Evolutionary conservation across 2,329 filamentous ascomycete species (phyloP).

Genomic region (Teratosphaeria zuluensis): DNA sequence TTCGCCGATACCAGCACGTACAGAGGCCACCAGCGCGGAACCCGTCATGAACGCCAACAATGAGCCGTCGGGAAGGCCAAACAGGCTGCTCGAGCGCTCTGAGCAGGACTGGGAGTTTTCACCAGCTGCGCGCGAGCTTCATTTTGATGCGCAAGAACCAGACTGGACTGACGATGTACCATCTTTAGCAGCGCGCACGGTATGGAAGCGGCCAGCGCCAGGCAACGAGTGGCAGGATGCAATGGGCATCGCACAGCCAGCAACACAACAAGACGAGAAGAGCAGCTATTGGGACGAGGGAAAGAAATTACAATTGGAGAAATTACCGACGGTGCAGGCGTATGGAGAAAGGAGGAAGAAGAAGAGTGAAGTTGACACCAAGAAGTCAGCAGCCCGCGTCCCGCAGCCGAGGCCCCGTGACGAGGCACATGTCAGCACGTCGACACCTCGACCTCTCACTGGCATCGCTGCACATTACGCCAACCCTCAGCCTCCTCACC

Average conservation of each 20-base stretch:
- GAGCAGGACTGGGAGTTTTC: neutral
- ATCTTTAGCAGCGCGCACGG: neutral
- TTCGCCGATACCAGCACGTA: neutral
- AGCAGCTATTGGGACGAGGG: neutral
- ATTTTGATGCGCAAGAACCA: neutral
- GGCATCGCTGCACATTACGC: neutral
- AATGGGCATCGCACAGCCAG: neutral
- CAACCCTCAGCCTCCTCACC: neutral
- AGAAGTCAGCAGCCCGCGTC: neutral
- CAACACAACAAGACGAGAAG: neutral
- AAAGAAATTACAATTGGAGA: neutral
- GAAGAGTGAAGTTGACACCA: neutral
- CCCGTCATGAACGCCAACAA: conserved; percentile 2
- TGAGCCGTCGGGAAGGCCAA: conserved; percentile 6
- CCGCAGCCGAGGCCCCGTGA: neutral
- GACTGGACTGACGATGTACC: neutral
- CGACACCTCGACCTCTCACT: neutral
- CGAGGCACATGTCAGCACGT: neutral
- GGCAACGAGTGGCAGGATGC: neutral
- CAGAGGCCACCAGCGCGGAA: neutral
- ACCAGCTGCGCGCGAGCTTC: neutral
- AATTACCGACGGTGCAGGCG: neutral
- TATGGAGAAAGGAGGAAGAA: neutral
- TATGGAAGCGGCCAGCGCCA: conserved; percentile 3
- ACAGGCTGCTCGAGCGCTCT: conserved; percentile 1